phyloP scores from a whole-genome alignment of 1,139 yeast species.

The Kodamaea derodonti region DNA sequence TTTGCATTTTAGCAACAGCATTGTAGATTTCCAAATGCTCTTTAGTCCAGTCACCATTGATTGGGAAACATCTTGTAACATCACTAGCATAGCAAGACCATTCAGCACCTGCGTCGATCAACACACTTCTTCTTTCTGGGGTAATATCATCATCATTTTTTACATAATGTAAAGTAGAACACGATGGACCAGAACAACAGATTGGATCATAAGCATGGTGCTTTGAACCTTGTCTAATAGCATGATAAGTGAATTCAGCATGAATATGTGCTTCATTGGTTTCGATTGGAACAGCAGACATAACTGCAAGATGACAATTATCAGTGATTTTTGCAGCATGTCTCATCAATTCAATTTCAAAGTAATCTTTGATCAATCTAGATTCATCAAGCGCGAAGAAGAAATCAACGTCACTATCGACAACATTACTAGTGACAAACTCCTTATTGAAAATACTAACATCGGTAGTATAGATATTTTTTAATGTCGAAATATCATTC shows the following conservation, averaged over 20 bases:
- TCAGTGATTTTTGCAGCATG: conserved; percentile 84
- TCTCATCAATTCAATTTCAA: conserved; percentile 70
- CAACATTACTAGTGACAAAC: conserved; percentile 20
- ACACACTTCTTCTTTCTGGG: conserved; percentile 51
- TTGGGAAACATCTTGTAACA: conserved; percentile 93
- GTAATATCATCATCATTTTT: conserved; percentile 71
- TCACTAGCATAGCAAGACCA: conserved; percentile 92
- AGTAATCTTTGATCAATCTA: conserved; percentile 77
- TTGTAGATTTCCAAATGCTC: conserved; percentile 83
- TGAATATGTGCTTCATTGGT: conserved; percentile 87
- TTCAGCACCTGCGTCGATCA: conserved; percentile 97
- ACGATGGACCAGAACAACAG: conserved; percentile 89
- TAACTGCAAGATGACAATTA: conserved; percentile 83
- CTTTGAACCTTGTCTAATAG: conserved; percentile 90
- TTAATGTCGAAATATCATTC: conserved; percentile 22
- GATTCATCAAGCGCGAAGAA: conserved; percentile 83
- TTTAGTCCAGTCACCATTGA: conserved; percentile 81
- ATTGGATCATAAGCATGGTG: conserved; percentile 89
- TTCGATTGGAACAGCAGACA: conserved; percentile 89
- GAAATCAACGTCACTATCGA: conserved; percentile 43
- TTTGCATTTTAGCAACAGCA: conserved; percentile 82
- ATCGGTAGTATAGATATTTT: conserved; percentile 39
- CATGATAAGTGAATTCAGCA: conserved; percentile 92
- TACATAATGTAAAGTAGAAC: conserved; percentile 88
- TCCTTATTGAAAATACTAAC: conserved; percentile 32